Percentiles rank a stretch among this genome's conserved stretches.
Evolutionary conservation across 2,329 filamentous ascomycete species (phyloP).

Genomic region (Dothiorella sarmentorum): DNA sequence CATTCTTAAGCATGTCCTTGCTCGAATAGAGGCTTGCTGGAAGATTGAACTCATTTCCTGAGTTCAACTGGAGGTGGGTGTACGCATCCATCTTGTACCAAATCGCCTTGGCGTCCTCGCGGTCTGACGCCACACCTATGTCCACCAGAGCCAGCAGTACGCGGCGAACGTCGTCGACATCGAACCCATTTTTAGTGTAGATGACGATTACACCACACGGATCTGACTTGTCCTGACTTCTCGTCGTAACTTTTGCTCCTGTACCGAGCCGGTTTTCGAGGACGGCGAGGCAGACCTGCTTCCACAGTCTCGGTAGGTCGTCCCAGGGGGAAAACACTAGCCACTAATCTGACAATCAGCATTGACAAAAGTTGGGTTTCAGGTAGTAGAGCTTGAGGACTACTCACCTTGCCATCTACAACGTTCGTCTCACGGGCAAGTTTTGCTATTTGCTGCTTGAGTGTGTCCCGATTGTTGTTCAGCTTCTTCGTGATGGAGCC

Average conservation of each 20-base stretch:
- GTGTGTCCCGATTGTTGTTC: slow-evolving; percentile 38
- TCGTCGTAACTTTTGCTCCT: slow-evolving; percentile 68
- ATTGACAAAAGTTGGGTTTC: neutral
- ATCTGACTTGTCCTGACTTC: slow-evolving; percentile 32
- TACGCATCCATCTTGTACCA: slow-evolving; percentile 75
- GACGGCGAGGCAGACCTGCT: slow-evolving; percentile 62
- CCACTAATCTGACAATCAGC: slow-evolving; percentile 52
- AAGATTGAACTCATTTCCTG: slow-evolving; percentile 40
- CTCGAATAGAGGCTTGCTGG: slow-evolving; percentile 44
- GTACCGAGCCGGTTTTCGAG: slow-evolving; percentile 67
- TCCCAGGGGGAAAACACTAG: slow-evolving; percentile 62
- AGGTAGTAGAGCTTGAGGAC: neutral
- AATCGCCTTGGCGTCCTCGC: slow-evolving; percentile 46
- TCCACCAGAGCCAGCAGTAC: slow-evolving; percentile 62
- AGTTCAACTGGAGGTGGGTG: slow-evolving; percentile 42
- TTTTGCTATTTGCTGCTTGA: slow-evolving; percentile 56
- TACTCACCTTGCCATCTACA: slow-evolving; percentile 61
- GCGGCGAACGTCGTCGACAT: slow-evolving; percentile 64
- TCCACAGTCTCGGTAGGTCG: slow-evolving; percentile 64
- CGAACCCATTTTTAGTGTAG: slow-evolving; percentile 72
- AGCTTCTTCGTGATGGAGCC: slow-evolving; percentile 39
- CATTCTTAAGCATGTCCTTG: slow-evolving; percentile 29
- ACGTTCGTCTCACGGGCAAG: slow-evolving; percentile 59
- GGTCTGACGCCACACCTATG: slow-evolving; percentile 54
- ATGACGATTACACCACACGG: slow-evolving; percentile 65